Conservation (phyloP, 2,329 filamentous ascomycete species). For the Apiospora rasikravindrae region DNA sequence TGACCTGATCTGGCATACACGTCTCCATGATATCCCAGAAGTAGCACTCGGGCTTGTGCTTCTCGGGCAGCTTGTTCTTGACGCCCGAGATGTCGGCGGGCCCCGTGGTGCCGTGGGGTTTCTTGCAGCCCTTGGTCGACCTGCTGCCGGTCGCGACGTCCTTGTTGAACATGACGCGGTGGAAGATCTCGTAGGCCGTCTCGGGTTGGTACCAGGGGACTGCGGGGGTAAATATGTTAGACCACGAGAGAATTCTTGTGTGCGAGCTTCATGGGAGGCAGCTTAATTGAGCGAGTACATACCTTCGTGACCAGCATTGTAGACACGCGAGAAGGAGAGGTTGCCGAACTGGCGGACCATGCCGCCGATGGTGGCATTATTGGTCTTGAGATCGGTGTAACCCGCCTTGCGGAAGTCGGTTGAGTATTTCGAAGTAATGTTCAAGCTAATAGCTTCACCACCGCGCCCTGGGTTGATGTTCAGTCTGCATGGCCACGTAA, state of each 20-base stretch:
- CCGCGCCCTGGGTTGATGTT: conserved; percentile 31
- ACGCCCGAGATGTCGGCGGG: conserved; percentile 1
- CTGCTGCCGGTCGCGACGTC: conserved; percentile 55
- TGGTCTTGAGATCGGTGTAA: conserved; percentile 53
- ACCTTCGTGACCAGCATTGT: conserved; percentile 47
- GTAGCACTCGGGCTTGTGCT: conserved; percentile 21
- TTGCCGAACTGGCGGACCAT: conserved; percentile 53
- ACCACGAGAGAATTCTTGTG: too few relatives aligned
- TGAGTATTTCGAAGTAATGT: conserved; percentile 49
- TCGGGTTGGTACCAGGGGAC: conserved; percentile 51
- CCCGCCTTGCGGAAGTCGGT: conserved; percentile 45
- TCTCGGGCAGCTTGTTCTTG: conserved; percentile 11
- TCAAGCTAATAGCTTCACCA: conserved; percentile 41
- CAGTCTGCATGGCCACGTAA: neutral
- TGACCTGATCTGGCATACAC: neutral
- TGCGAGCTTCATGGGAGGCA: too few relatives aligned
- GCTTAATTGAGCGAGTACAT: conserved; percentile 42
- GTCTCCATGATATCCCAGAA: conserved; percentile 25
- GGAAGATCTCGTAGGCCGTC: conserved; percentile 54
- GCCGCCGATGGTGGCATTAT: conserved; percentile 51
- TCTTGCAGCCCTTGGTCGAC: conserved; percentile 5
- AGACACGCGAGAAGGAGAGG: conserved; percentile 55
- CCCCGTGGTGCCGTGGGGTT: conserved; percentile 13
- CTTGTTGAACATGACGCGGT: conserved; percentile 49
- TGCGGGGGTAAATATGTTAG: neutral